Percentiles rank a stretch among this genome's conserved stretches.
phyloP scores from a whole-genome alignment of 257 asterid species.

The Penstemon barbatus region DNA sequence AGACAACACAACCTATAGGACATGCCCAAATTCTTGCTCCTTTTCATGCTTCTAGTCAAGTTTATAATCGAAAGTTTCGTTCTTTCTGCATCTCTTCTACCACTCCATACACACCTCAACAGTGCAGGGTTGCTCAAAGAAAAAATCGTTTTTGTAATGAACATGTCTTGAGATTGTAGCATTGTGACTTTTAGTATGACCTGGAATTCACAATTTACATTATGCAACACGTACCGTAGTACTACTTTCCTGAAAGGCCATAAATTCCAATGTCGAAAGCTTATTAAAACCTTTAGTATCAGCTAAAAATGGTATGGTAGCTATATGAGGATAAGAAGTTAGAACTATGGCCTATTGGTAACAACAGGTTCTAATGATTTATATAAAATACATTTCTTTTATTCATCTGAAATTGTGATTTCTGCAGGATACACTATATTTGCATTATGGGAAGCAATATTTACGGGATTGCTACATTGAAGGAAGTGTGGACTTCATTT shows the following conservation, averaged over 20 bases:
- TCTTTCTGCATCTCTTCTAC: no score
- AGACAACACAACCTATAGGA: no score
- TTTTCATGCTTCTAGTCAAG: background rate
- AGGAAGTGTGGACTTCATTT: slow-evolving; percentile 96
- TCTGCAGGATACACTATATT: slow-evolving; percentile 83
- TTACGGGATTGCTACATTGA: slow-evolving; percentile 88
- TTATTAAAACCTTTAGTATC: background rate
- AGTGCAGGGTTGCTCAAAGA: no score
- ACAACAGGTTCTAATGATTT: background rate
- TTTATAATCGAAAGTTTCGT: background rate
- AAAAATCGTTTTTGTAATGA: no score
- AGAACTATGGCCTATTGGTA: background rate
- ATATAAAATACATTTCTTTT: background rate
- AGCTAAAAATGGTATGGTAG: background rate
- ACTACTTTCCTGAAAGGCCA: background rate
- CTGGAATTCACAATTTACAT: no score
- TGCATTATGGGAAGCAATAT: slow-evolving; percentile 90
- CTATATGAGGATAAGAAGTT: background rate
- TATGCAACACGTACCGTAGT: background rate
- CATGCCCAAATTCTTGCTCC: background rate
- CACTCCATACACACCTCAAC: no score
- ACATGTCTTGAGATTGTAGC: no score
- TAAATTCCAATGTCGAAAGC: background rate
- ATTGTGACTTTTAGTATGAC: no score
- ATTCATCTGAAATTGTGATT: slow-evolving; percentile 9